phyloP scores from a whole-genome alignment of 2,329 filamentous ascomycete species.

The Ascochyta fabae region DNA sequence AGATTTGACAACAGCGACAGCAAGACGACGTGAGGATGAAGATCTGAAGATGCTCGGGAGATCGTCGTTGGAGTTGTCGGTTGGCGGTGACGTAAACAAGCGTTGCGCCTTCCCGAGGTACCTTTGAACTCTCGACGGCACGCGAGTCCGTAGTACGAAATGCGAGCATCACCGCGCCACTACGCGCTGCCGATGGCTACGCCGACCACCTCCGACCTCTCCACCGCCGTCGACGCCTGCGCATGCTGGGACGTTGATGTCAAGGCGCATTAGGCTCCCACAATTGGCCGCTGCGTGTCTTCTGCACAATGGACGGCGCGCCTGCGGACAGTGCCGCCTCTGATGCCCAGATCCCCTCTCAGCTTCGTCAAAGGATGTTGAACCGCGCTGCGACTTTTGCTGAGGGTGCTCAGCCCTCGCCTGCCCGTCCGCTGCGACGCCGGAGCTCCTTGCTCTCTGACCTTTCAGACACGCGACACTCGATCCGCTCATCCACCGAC shows the following conservation, averaged over 20 bases:
- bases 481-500: slow-evolving; percentile 70
- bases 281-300: slow-evolving; percentile 5
- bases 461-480: slow-evolving; percentile 71
- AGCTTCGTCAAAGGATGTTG: slow-evolving; percentile 45
- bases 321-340: slow-evolving; percentile 23
- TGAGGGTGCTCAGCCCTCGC: slow-evolving; percentile 36
- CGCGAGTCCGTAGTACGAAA: slow-evolving; percentile 11
- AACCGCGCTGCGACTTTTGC: slow-evolving; percentile 45
- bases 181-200: slow-evolving; percentile 11
- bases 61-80: slow-evolving; percentile 5
- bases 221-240: background rate
- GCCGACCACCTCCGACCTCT: slow-evolving; percentile 5
- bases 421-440: slow-evolving; percentile 54
- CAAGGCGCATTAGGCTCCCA: slow-evolving; percentile 15
- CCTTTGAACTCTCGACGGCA: background rate
- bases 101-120: slow-evolving; percentile 9
- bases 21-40: background rate
- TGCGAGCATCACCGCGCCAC: slow-evolving; percentile 10
- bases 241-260: slow-evolving; percentile 15
- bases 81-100: slow-evolving; percentile 16
- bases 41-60: slow-evolving; percentile 2
- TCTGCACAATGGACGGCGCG: slow-evolving; percentile 33
- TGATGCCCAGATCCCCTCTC: slow-evolving; percentile 35
- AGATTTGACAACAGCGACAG: background rate
- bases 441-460: slow-evolving; percentile 82